Conservation (phyloP, 768 basidiomycete genomes). For the Sporobolomyces roseus region DNA sequence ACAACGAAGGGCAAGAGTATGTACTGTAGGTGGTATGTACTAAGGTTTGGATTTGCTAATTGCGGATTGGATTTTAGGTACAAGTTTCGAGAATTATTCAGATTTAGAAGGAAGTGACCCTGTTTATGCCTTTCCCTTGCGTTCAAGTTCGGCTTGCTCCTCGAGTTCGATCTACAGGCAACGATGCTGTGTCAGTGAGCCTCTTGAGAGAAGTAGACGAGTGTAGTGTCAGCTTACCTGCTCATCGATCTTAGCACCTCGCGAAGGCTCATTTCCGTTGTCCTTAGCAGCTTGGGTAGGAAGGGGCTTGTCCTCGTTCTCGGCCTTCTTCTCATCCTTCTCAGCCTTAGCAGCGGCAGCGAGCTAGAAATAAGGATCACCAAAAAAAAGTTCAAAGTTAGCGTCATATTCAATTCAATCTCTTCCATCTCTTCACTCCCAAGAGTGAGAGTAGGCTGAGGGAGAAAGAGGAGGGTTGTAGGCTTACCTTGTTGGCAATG, state of each 20-base stretch:
- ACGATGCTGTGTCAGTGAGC: not conserved
- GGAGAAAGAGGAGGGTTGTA: not conserved
- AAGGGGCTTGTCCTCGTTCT: conserved; percentile 13
- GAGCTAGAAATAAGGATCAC: conserved; percentile 10
- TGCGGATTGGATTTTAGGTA: too few relatives aligned
- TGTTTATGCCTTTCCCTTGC: conserved; percentile 27
- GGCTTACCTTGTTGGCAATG: conserved; percentile 32
- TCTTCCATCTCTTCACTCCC: not conserved
- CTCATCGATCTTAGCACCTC: conserved; percentile 34
- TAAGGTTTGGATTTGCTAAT: not conserved
- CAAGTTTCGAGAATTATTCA: too few relatives aligned
- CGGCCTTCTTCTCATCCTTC: conserved; percentile 25
- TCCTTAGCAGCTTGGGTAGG: conserved; percentile 24
- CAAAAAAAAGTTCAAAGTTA: not conserved
- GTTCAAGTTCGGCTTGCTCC: conserved; percentile 21
- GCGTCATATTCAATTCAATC: too few relatives aligned
- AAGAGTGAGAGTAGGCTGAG: not conserved
- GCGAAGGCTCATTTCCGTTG: conserved; percentile 33
- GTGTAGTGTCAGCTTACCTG: conserved; percentile 4
- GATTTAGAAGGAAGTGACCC: too few relatives aligned
- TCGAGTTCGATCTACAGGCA: conserved; percentile 5
- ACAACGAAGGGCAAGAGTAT: not conserved
- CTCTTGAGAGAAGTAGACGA: not conserved
- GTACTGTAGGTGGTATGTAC: not conserved
- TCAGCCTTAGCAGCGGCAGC: conserved; percentile 30